Evolutionary conservation across 768 basidiomycete genomes (phyloP), one percentile per base, ranked within the genome.

Genomic region (Panaeolus papilionaceus): DNA sequence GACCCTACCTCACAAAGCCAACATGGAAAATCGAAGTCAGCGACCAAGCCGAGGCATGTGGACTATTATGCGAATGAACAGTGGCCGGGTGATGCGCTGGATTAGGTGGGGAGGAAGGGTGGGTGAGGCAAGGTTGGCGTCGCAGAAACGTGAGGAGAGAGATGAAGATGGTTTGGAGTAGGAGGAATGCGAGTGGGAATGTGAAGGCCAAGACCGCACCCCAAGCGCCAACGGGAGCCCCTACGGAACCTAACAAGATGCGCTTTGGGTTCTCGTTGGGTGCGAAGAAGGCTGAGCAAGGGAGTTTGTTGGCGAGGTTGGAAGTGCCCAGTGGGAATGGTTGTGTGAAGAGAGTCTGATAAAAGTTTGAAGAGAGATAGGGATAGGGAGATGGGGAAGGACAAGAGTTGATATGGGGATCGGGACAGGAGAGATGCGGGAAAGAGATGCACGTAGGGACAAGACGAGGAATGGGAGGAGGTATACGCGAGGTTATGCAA

Each of bases 101-200:
- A 81, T 40, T 82, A 90, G 68, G 92, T 94, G 39, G 93, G 93
- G 18, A 86, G 81, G 73, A 86, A 86, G 69, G 90, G 84, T 85
- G 85, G 69, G 83, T 83, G 68, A 90, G 74, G 85, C 88, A 62
- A 85, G 80, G 58, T 87, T 83, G 42, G 84, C 80, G 66, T 73
- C 92, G 76, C 86, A 85, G 70, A 83, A 83, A 71, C 83, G 82
- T 64, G 86, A 84, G 68, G 67, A 69, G 51, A 45, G 78, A 67
- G 84, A 84, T 26, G 84, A 87, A 26, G 89, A 92, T 93, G 92
- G 92, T 94, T 94, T 75, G 80, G 79, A 81, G 78, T 47, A 39
- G 62, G 26, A 40, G 7, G 8, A 16, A 20, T 92, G 76, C 86
- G 84, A 70, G 83, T 83, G 71, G 83, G 82, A 66, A 85, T 83